Conservation (phyloP, 2,329 filamentous ascomycete genomes). For the Geosmithia putterillii region DNA sequence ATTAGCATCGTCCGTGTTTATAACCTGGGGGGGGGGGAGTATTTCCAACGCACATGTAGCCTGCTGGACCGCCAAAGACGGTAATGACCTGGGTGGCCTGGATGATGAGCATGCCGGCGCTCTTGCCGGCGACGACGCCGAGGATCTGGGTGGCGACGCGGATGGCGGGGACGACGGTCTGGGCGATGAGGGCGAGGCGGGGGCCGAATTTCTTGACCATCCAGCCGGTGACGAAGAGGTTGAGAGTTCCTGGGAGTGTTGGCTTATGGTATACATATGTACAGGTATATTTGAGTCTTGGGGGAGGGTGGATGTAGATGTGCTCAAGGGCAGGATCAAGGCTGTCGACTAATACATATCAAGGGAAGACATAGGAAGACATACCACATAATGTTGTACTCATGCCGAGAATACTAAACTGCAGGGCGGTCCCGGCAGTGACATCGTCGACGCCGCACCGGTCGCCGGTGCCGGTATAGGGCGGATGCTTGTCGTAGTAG, state of each 20-base stretch:
- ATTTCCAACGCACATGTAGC: constrained; percentile 39
- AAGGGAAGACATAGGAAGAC: background rate
- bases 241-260: constrained; percentile 29
- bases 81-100: constrained; percentile 57
- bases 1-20: background rate
- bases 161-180: constrained; percentile 52
- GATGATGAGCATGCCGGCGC: constrained; percentile 52
- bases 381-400: constrained; percentile 54
- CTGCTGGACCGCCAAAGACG: constrained; percentile 54
- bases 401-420: constrained; percentile 53
- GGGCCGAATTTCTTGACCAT: constrained; percentile 55
- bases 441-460: constrained; percentile 50
- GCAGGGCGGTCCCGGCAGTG: constrained; percentile 48
- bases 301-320: background rate
- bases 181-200: constrained; percentile 46
- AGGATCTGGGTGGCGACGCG: constrained; percentile 52
- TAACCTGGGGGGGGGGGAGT: background rate
- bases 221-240: constrained; percentile 56
- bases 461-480: constrained; percentile 32
- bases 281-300: too few species aligned
- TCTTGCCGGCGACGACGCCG: constrained; percentile 49
- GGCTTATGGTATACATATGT: background rate
- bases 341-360: too few species aligned
- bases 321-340: background rate
- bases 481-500: constrained; percentile 49